Conservation (phyloP, 1,284 basidiomycete genomes). For the Dichomitus squalens region DNA sequence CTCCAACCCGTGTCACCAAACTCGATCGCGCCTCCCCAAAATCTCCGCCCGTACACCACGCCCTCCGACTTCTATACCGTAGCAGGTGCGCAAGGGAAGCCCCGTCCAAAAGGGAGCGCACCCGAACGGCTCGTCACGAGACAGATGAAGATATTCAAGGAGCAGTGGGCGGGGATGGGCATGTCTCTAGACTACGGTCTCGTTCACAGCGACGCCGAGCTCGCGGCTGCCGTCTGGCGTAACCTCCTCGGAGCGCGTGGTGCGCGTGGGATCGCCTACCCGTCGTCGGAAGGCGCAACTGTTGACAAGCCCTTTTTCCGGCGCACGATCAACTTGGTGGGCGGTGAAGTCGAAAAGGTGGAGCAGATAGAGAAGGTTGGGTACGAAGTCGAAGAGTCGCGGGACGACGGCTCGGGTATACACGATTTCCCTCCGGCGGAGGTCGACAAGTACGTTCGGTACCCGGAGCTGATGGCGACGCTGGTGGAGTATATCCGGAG, state of each 20-base stretch:
- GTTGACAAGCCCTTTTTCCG: constrained; percentile 41
- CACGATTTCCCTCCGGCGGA: constrained; percentile 67
- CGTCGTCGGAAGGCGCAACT: constrained; percentile 22
- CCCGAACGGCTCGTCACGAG: constrained; percentile 83
- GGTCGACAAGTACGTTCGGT: constrained; percentile 68
- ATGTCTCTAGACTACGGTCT: constrained; percentile 85
- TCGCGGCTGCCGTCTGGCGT: constrained; percentile 90
- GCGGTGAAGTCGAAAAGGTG: constrained; percentile 60
- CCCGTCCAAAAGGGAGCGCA: constrained; percentile 48
- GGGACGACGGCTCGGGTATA: constrained; percentile 72
- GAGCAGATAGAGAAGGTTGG: constrained; percentile 48
- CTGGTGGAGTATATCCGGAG: constrained; percentile 79
- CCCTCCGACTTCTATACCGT: constrained; percentile 54
- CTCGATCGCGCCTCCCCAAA: constrained; percentile 16
- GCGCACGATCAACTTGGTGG: constrained; percentile 67
- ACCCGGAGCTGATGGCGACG: constrained; percentile 77
- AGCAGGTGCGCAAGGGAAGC: constrained; percentile 33
- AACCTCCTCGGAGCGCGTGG: constrained; percentile 86
- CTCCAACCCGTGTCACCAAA: constrained; percentile 55
- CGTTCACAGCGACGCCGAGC: constrained; percentile 71
- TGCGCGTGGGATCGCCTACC: constrained; percentile 62
- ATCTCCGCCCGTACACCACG: constrained; percentile 36
- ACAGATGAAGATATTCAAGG: constrained; percentile 91
- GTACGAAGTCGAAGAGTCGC: constrained; percentile 56
- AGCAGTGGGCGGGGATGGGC: constrained; percentile 89